Conservation (phyloP, 2,329 filamentous ascomycete species). For the Plectosphaerella sp. region DNA sequence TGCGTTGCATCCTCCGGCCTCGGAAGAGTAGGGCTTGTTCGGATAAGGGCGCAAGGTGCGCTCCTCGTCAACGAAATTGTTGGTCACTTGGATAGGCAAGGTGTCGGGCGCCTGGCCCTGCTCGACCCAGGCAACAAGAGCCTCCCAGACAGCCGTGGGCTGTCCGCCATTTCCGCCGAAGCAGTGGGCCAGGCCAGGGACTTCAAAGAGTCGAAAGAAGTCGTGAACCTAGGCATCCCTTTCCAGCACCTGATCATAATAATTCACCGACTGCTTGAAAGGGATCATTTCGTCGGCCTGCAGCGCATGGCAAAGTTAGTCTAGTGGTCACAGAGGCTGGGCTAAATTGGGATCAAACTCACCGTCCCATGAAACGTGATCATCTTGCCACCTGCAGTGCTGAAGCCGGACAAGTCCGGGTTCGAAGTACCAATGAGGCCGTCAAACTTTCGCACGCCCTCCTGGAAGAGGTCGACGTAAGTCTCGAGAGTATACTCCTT, state of each 20-base stretch:
- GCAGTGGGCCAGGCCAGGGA: constrained; percentile 27
- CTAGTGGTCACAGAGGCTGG: neutral
- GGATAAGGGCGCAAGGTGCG: constrained; percentile 33
- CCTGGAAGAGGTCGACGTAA: constrained; percentile 9
- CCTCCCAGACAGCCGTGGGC: constrained; percentile 18
- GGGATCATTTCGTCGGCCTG: constrained; percentile 3
- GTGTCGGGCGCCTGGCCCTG: constrained; percentile 19
- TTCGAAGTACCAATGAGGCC: constrained; percentile 19
- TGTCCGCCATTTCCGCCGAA: constrained; percentile 17
- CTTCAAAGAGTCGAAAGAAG: constrained; percentile 25
- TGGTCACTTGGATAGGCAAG: neutral
- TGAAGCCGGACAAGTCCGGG: constrained; percentile 22
- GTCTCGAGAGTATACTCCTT: constrained; percentile 3
- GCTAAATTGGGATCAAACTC: neutral
- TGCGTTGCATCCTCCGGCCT: neutral
- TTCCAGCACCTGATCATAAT: constrained; percentile 16
- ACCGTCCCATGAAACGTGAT: constrained; percentile 41
- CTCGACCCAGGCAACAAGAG: constrained; percentile 24
- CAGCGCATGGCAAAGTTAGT: neutral
- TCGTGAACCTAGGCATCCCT: constrained; percentile 16
- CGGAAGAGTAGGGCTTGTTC: constrained; percentile 18
- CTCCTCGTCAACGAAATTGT: constrained; percentile 4
- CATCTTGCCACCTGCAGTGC: constrained; percentile 40
- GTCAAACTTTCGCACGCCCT: constrained; percentile 12
- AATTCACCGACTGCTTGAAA: constrained; percentile 5